Base-by-base conservation (phyloP, 768 basidiomycete species). In the Tylopilus cervinicoccineus region DNA sequence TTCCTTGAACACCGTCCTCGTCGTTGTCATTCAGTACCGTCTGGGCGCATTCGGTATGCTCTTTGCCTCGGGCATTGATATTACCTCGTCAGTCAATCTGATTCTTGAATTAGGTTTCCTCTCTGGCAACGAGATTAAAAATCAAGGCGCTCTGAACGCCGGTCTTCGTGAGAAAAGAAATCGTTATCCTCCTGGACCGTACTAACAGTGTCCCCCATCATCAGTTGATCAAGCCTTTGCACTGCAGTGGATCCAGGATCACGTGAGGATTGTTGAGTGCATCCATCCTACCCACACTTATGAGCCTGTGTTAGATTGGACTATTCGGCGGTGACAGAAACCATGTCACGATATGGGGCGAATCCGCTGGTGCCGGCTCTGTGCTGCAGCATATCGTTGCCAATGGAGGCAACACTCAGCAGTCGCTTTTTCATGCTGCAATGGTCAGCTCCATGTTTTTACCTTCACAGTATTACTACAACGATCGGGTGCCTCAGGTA, bases 211-310 rank as follows among this genome's bases (percentile, higher is more conserved):
- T 36, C 33, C 38, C 4, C n/a, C 2, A 16, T 16, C 14, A 20
- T 26, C 16, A 71, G 70, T 71, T 12, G 70, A 71, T 41, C 70
- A 70, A 38, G 38, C 52, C 0, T 65, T 65, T 47, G 69, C 69
- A 22, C 45, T 71, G 1, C 38, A 54, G 17, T 71, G 70, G 70
- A 60, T 71, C 0, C 70, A 71, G 26, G 44, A 58, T 20, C 45
- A 70, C 28, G 70, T 71, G 54, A 2, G 54, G 7, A 28, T 36
- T 10, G 3, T 36, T 14, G n/a, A 12, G 3, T 5, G 1, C 32
- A 12, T 39, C 12, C 20, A 13, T 6, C 19, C 5, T 4, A 10
- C 14, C 2, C 3, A 26, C 9, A 6, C 23, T 39, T 2, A 50
- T 14, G 6, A 13, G 29, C 2, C 38, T 13, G n/a, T 14, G 2